Conservation (phyloP, 177 flowering plant species). For the Telopea speciosissima region DNA sequence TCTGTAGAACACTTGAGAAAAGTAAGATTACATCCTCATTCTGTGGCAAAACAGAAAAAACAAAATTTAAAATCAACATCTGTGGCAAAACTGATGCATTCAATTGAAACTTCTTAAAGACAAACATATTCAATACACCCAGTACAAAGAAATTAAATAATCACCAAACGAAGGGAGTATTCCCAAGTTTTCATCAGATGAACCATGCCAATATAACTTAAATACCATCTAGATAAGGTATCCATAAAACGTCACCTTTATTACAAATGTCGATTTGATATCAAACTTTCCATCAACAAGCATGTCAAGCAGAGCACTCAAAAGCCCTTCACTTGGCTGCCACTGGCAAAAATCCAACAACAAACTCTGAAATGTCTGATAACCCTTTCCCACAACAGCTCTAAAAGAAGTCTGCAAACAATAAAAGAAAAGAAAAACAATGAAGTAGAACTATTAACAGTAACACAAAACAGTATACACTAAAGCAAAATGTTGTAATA, state of each 20-base stretch:
- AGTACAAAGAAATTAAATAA: constrained; percentile 1
- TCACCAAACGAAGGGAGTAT: background rate
- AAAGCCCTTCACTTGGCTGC: constrained; percentile 61
- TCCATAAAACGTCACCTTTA: constrained; percentile 51
- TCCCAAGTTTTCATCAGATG: background rate
- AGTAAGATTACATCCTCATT: constrained; percentile 94
- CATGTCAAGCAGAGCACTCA: constrained; percentile 89
- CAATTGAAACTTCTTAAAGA: background rate
- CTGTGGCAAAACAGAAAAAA: constrained; percentile 35
- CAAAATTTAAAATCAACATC: background rate
- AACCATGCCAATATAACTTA: background rate
- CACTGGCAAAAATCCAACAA: constrained; percentile 80
- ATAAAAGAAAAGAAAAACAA: background rate
- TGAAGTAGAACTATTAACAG: background rate
- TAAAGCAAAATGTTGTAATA: too few species aligned
- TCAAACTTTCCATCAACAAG: constrained; percentile 95
- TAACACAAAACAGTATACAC: too few species aligned
- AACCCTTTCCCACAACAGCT: constrained; percentile 85
- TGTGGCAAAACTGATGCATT: constrained; percentile 2
- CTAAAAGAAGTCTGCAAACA: constrained; percentile 71
- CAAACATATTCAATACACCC: background rate
- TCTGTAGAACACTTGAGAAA: constrained; percentile 73
- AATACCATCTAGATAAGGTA: background rate
- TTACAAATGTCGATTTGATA: constrained; percentile 38
- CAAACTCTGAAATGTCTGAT: constrained; percentile 81